Evolutionary conservation across 1,284 basidiomycete species (phyloP), one percentile per base, ranked within the genome.

Genomic region (Tilletia caries): DNA sequence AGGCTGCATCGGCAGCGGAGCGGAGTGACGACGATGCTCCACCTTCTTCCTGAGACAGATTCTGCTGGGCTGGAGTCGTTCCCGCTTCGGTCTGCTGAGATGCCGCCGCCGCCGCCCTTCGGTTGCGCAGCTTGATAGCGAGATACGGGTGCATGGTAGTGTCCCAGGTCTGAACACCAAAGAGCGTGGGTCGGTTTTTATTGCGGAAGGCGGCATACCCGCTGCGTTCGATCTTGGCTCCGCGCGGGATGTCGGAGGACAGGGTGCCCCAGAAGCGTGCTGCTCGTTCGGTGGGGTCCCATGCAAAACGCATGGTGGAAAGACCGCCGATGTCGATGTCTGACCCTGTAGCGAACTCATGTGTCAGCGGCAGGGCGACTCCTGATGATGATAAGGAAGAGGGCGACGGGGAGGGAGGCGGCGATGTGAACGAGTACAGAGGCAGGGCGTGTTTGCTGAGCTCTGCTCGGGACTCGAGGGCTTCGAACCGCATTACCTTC

Each of bases 251-350:
- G 43, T 79, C 76, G 10, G 84, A 80, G 27, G 75, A 78, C 20
- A 84, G 68, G 5, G 81, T 82, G 12, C 83, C 83, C 68, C 76
- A 83, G 70, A 84, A 84, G 64, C 83, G 76, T 4, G 76, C 70
- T 18, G 68, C 68, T 6, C 69, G 70, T 27, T 74, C 75, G 29
- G 76, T 46, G 67, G 76, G 74, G 67, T 79, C 79, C 13, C 76
- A 68, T 0, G 60, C 74, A 32, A 83, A 70, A 2, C 73, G 64
- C 68, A 76, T 76, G 82, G 89, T 89, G 2, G 92, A 92, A n/a
- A 87, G 87, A 1, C 93, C 93, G 1, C 93, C 93, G 66, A 93
- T 89, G 83, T 95, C 93, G 2, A 87, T 86, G 83, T 95, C 92
- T 76, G 89, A 91, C 2, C 92, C 92, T 0, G 87, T 88, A 0